Evolutionary conservation across 805 yeast genomes (phyloP), one percentile per base, ranked within the genome.

Genomic region (Sugiyamaella marilandica): DNA sequence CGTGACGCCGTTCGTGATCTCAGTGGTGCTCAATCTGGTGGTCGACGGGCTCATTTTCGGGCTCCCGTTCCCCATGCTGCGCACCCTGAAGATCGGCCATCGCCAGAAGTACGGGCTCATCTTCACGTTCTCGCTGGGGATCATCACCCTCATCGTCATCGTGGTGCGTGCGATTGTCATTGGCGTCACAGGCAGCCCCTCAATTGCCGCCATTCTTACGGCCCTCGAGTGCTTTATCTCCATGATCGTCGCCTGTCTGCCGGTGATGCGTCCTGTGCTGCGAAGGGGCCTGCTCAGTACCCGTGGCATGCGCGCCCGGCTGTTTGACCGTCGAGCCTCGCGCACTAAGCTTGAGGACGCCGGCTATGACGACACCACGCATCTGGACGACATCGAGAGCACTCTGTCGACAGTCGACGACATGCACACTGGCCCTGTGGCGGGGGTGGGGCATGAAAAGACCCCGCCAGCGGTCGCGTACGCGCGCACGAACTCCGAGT

Each of bases 161-260:
- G 37, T 62, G n/a, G 55, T 56, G 10, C 61, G 65, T 21, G 61
- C 59, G 10, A 53, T 55, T 10, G 37, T 59, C 35, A 43, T 61
- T n/a, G 62, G 54, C 13, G 14, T 54, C 2, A 47, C 59, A 5
- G 65, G 60, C 5, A 35, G 49, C 31, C 57, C 60, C 39, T 45
- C 62, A 19, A 45, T 41, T 29, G 51, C 57, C 2, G 65, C 64
- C 13, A 55, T 61, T 33, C 49, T 61, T 14, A 58, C 62, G 14
- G 65, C 65, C 9, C 50, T 60, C 4, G 65, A 62, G 47, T 57
- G 59, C 46, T 58, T 52, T 47, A 61, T 62, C 2, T 58, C 63
- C 10, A 54, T 59, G 54, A 49, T 55, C 5, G 65, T 62, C 5
- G 65, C 63, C 18, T 54, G 58, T 19, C 47, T 62, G 52, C 65